Percentiles rank a stretch among this genome's conserved stretches.
Conservation (phyloP, 306 rosid genomes). For the Dryas octopetala region DNA sequence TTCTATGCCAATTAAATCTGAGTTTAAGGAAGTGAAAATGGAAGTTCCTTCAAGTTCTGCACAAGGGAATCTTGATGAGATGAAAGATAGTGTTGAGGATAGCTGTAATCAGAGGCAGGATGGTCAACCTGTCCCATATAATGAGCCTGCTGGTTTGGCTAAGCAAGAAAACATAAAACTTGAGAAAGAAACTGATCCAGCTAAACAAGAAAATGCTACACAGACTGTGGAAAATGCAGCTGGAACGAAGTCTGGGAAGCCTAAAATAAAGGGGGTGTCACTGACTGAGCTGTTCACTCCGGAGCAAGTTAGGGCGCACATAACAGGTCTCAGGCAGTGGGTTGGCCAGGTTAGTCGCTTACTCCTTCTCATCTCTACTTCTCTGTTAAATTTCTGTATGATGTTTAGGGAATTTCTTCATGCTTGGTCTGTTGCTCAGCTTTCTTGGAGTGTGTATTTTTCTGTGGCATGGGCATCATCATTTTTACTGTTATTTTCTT, state of each 20-base stretch:
- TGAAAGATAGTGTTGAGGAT: conserved; percentile 48
- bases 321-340: conserved; percentile 88
- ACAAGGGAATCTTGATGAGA: conserved; percentile 46
- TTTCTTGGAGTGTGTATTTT: neutral
- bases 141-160: conserved; percentile 51
- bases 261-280: conserved; percentile 93
- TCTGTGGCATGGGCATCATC: neutral
- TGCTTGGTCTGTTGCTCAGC: neutral
- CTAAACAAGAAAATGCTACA: conserved; percentile 52
- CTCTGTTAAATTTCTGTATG: too few species aligned
- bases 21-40: conserved; percentile 56
- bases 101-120: conserved; percentile 42
- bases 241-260: conserved; percentile 94
- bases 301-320: conserved; percentile 89
- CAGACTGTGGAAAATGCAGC: conserved; percentile 56
- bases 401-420: neutral
- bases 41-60: conserved; percentile 47
- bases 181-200: conserved; percentile 66
- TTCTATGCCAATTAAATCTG: conserved; percentile 54
- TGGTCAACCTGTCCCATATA: conserved; percentile 40
- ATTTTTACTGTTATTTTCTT: neutral
- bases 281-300: conserved; percentile 90
- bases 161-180: conserved; percentile 57
- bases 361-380: neutral
- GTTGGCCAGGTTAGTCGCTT: conserved; percentile 82